Evolutionary conservation across 371 early-diverging fungal species (phyloP).

Genomic region (Chytridium lagenaria): DNA sequence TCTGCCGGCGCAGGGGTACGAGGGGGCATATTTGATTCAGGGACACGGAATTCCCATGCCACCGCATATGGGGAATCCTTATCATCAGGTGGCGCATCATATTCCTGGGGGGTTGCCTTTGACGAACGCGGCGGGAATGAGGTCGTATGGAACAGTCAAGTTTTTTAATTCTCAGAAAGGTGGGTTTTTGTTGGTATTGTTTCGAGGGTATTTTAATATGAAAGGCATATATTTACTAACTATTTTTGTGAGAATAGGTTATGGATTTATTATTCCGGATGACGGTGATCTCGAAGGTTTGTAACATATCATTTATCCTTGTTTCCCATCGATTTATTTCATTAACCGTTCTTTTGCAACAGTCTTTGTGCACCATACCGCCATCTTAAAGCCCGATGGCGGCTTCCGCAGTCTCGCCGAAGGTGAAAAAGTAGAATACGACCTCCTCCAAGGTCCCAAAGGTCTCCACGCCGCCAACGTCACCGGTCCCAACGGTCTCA

Average conservation of each 20-base stretch:
- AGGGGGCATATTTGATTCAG: too few species aligned
- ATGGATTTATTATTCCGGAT: conserved; percentile 83
- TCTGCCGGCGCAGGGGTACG: not conserved
- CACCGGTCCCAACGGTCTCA: conserved; percentile 74
- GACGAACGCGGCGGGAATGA: not conserved
- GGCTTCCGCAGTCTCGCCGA: conserved; percentile 85
- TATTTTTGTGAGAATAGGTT: conserved; percentile 43
- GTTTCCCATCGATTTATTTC: conserved; percentile 18
- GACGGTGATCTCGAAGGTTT: conserved; percentile 74
- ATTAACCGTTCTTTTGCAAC: not conserved
- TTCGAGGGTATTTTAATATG: not conserved
- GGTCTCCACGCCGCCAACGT: conserved; percentile 86
- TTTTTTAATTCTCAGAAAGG: conserved; percentile 89
- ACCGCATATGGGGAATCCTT: too few species aligned
- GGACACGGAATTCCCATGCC: too few species aligned
- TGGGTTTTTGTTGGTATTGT: conserved; percentile 15
- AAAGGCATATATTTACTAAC: too few species aligned
- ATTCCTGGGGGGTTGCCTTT: not conserved
- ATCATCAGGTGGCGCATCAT: not conserved
- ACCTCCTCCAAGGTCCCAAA: conserved; percentile 79
- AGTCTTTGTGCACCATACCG: conserved; percentile 91
- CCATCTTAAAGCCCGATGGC: conserved; percentile 76
- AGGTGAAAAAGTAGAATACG: conserved; percentile 73
- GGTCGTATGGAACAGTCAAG: conserved; percentile 71
- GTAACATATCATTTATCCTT: conserved; percentile 22